Percentiles rank a stretch among this genome's conserved stretches.
Evolutionary conservation across 768 basidiomycete species (phyloP).

Genomic region (Phaeolepiota aurea): DNA sequence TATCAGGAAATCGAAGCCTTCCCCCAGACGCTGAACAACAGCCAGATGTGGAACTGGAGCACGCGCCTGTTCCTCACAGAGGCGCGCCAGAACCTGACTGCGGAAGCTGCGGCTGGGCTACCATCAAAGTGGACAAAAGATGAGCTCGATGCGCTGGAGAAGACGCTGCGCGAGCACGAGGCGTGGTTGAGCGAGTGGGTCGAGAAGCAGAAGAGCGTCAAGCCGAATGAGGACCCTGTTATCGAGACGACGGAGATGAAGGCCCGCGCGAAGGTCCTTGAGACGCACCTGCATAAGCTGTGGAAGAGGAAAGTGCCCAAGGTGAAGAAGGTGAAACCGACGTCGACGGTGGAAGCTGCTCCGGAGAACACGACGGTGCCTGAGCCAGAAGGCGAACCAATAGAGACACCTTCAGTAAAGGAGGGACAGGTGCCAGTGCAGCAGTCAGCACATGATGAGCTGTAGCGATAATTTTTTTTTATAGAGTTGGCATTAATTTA

Average conservation of each 20-base stretch:
- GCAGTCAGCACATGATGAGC: slow-evolving; percentile 13
- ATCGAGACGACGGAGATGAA: slow-evolving; percentile 82
- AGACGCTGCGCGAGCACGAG: slow-evolving; percentile 70
- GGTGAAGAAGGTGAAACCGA: slow-evolving; percentile 41
- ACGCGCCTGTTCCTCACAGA: slow-evolving; percentile 80
- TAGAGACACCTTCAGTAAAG: slow-evolving; percentile 1
- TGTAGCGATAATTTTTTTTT: slow-evolving; percentile 6
- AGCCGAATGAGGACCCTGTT: slow-evolving; percentile 77
- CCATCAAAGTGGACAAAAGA: slow-evolving; percentile 78
- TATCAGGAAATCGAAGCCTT: slow-evolving; percentile 87
- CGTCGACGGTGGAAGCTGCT: slow-evolving; percentile 12
- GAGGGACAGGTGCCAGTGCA: slow-evolving; percentile 9
- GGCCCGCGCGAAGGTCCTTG: slow-evolving; percentile 71
- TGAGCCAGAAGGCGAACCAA: slow-evolving; percentile 8
- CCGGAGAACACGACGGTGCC: slow-evolving; percentile 6
- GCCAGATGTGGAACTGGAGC: slow-evolving; percentile 85
- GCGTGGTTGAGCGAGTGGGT: slow-evolving; percentile 77
- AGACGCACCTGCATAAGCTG: slow-evolving; percentile 63
- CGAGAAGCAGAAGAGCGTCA: slow-evolving; percentile 71
- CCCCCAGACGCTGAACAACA: slow-evolving; percentile 72
- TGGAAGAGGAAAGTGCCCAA: slow-evolving; percentile 65
- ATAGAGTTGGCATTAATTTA: neutral
- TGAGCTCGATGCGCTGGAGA: slow-evolving; percentile 79
- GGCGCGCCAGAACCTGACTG: slow-evolving; percentile 67
- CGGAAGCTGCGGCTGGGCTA: slow-evolving; percentile 47